phyloP scores from a whole-genome alignment of 306 rosid species.

The Trifolium dubium region DNA sequence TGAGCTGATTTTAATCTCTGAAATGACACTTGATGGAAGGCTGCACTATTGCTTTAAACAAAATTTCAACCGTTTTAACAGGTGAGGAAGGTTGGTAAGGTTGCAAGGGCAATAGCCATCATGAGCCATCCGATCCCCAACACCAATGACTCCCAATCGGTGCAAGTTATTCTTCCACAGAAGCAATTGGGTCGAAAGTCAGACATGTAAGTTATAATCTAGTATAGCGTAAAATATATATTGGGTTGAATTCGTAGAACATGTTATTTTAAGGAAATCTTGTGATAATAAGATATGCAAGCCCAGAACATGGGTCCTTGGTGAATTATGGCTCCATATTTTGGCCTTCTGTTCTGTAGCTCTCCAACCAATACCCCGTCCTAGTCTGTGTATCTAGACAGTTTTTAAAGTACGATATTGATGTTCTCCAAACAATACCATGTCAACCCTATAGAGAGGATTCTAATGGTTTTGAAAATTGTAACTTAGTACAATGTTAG shows the following conservation, averaged over 20 bases:
- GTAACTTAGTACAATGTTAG: not conserved
- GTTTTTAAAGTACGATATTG: not conserved
- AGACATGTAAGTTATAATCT: slow-evolving; percentile 82
- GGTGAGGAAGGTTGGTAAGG: slow-evolving; percentile 96
- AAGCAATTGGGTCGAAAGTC: slow-evolving; percentile 95
- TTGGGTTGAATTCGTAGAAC: not conserved
- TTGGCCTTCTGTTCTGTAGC: not conserved
- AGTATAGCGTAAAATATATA: not conserved
- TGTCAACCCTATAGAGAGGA: not conserved
- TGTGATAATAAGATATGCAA: not conserved
- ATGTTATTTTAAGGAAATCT: not conserved
- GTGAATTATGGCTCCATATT: not conserved
- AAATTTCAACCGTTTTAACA: slow-evolving; percentile 49
- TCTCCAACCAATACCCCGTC: not conserved
- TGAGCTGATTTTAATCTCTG: slow-evolving; percentile 36
- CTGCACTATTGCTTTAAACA: slow-evolving; percentile 34
- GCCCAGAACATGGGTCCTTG: not conserved
- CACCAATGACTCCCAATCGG: slow-evolving; percentile 85
- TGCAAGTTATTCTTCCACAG: slow-evolving; percentile 95
- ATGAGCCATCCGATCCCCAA: slow-evolving; percentile 95
- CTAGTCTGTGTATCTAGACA: not conserved
- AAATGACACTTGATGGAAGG: slow-evolving; percentile 16
- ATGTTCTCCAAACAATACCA: too few relatives aligned
- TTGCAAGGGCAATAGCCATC: slow-evolving; percentile 97
- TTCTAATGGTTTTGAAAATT: not conserved